phyloP scores from a whole-genome alignment of 805 yeast species.

The Saitoella complicata region DNA sequence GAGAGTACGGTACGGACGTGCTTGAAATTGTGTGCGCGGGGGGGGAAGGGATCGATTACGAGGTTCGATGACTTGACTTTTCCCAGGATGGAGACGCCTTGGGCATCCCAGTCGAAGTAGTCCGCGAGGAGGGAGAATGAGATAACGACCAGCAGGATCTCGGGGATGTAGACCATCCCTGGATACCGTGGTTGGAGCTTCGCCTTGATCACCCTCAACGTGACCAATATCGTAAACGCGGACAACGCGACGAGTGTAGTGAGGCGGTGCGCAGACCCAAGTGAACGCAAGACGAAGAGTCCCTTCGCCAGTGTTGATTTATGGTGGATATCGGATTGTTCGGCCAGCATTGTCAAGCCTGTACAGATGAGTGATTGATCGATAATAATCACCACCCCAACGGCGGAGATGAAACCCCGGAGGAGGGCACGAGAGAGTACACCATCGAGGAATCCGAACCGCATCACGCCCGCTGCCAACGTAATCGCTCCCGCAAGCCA shows the following conservation, averaged over 20 bases:
- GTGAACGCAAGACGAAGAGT: slow-evolving; percentile 36
- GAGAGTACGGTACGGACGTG: slow-evolving; percentile 32
- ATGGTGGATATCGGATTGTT: slow-evolving; percentile 33
- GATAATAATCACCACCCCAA: slow-evolving; percentile 67
- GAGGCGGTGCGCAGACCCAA: slow-evolving; percentile 32
- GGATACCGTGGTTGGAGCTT: slow-evolving; percentile 21
- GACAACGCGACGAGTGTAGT: slow-evolving; percentile 44
- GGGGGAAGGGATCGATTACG: neutral
- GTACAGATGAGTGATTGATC: slow-evolving; percentile 59
- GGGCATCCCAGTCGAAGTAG: slow-evolving; percentile 18
- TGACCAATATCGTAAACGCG: slow-evolving; percentile 32
- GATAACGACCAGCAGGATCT: slow-evolving; percentile 61
- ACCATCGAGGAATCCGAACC: slow-evolving; percentile 74
- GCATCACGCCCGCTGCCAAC: slow-evolving; percentile 56
- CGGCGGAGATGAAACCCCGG: slow-evolving; percentile 73
- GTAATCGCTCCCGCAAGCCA: slow-evolving; percentile 60
- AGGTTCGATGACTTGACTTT: slow-evolving; percentile 36
- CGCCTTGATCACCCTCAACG: slow-evolving; percentile 26
- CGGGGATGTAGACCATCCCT: slow-evolving; percentile 57
- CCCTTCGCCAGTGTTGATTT: slow-evolving; percentile 62
- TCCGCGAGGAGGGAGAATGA: slow-evolving; percentile 40
- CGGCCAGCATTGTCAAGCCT: slow-evolving; percentile 39
- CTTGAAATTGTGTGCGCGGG: neutral
- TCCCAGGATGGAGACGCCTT: slow-evolving; percentile 58
- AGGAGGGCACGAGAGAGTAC: slow-evolving; percentile 61